A percentile compares a stretch with the other conserved stretches of the same genome.
phyloP scores from a whole-genome alignment of 768 basidiomycete genomes.

The Termitomyces sp. region DNA sequence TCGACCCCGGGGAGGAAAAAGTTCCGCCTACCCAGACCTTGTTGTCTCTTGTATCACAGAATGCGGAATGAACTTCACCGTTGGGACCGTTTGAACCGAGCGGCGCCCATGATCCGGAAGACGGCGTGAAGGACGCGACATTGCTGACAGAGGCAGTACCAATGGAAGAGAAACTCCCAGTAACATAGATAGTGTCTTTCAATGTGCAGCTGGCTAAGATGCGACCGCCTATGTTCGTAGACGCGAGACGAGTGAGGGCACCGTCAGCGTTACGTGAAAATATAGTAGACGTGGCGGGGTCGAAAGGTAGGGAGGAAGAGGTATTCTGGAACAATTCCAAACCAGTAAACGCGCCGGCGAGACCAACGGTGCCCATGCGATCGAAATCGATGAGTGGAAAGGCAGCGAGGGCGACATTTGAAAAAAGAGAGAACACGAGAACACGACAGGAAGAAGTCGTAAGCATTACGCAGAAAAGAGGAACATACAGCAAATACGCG shows the following conservation, averaged over 20 bases:
- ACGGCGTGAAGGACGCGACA: conserved; percentile 69
- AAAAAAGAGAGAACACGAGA: conserved; percentile 13
- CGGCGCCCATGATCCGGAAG: conserved; percentile 51
- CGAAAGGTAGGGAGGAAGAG: conserved; percentile 45
- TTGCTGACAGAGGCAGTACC: conserved; percentile 57
- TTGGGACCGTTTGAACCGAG: conserved; percentile 69
- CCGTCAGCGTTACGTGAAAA: conserved; percentile 64
- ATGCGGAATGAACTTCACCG: conserved; percentile 67
- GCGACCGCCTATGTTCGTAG: conserved; percentile 75
- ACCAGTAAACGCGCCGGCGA: conserved; percentile 86
- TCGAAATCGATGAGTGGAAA: conserved; percentile 41
- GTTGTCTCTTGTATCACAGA: conserved; percentile 63
- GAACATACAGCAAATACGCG: conserved; percentile 12
- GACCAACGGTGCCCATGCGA: conserved; percentile 88
- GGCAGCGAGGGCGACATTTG: conserved; percentile 27
- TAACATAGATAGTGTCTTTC: conserved; percentile 68
- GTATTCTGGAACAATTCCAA: conserved; percentile 70
- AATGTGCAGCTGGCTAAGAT: conserved; percentile 73
- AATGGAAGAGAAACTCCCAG: conserved; percentile 78
- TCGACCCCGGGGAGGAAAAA: conserved; percentile 62
- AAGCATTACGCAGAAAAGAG: conserved; percentile 14
- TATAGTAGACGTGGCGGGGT: conserved; percentile 68
- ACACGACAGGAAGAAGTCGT: conserved; percentile 18
- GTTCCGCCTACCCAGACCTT: conserved; percentile 78
- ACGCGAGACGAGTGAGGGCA: conserved; percentile 62